A percentile compares a stretch with the other conserved stretches of the same genome.
phyloP scores from a whole-genome alignment of 371 early-diverging fungal species.

The Mortierella sp. region DNA sequence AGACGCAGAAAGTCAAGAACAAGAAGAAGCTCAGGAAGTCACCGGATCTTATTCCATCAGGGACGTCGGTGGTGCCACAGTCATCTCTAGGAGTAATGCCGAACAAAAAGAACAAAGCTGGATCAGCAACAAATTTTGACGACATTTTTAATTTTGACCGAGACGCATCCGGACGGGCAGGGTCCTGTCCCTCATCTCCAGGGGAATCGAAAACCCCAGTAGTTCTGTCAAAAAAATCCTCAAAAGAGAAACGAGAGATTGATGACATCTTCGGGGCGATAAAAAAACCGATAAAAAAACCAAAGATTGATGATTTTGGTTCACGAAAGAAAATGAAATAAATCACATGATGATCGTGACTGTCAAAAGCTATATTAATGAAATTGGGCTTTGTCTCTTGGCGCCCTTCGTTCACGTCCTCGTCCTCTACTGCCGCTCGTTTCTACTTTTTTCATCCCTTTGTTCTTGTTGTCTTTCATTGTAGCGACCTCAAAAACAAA shows the following conservation, averaged over 20 bases:
- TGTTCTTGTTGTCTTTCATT: neutral
- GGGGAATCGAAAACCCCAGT: neutral
- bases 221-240: neutral
- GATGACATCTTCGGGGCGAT: slow-evolving; percentile 22
- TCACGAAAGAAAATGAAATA: slow-evolving; percentile 13
- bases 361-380: neutral
- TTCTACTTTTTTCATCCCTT: neutral
- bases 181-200: neutral
- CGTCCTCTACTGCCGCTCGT: neutral
- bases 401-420: neutral
- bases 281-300: slow-evolving; percentile 15
- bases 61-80: neutral
- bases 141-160: slow-evolving; percentile 19
- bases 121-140: slow-evolving; percentile 36
- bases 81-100: slow-evolving; percentile 1
- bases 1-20: slow-evolving; percentile 12
- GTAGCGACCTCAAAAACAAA: neutral
- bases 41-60: neutral
- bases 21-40: slow-evolving; percentile 8
- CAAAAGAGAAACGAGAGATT: slow-evolving; percentile 26
- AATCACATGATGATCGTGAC: slow-evolving; percentile 1
- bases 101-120: slow-evolving; percentile 5
- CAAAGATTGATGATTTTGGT: slow-evolving; percentile 26
- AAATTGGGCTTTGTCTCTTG: neutral
- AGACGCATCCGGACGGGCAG: neutral